These are phyloP conservation scores for Diutina sp. DNA, from an alignment of 1,139 yeast genomes.

Conservation along the genomic window DNA sequence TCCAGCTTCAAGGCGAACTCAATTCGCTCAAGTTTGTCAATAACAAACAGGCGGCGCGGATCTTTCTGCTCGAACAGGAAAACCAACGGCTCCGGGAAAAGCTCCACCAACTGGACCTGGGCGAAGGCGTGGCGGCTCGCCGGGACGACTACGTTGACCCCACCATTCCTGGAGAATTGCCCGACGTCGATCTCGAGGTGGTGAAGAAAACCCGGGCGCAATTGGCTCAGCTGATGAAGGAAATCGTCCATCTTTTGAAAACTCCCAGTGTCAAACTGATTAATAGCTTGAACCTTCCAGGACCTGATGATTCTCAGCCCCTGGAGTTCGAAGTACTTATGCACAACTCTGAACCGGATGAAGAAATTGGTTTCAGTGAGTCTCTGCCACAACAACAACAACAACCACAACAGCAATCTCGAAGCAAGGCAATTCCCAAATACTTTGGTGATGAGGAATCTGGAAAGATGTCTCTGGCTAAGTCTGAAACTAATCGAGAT, in stretches of 20 bases:
- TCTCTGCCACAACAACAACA: background rate
- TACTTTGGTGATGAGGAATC: background rate
- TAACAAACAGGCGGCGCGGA: slow-evolving; percentile 21
- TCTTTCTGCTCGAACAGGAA: slow-evolving; percentile 16
- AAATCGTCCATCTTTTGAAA: slow-evolving; percentile 26
- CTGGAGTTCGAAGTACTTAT: background rate
- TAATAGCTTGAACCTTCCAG: background rate
- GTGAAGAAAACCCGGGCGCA: slow-evolving; percentile 27
- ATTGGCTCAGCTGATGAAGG: slow-evolving; percentile 28
- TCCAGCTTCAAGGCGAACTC: slow-evolving; percentile 42
- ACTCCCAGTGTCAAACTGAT: slow-evolving; percentile 16
- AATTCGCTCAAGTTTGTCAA: slow-evolving; percentile 27
- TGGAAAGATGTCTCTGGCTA: background rate
- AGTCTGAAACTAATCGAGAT: background rate
- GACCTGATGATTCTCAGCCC: background rate
- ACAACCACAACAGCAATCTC: background rate
- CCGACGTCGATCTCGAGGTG: slow-evolving; percentile 26
- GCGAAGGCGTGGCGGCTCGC: background rate
- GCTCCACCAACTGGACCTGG: background rate
- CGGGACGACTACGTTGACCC: background rate
- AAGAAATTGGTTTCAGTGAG: background rate
- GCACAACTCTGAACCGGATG: background rate
- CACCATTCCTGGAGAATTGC: slow-evolving; percentile 11
- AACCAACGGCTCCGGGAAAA: slow-evolving; percentile 2
- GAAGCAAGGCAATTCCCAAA: background rate